phyloP scores from a whole-genome alignment of 176 grass and related monocot species.

The Tuctoria greenei region DNA sequence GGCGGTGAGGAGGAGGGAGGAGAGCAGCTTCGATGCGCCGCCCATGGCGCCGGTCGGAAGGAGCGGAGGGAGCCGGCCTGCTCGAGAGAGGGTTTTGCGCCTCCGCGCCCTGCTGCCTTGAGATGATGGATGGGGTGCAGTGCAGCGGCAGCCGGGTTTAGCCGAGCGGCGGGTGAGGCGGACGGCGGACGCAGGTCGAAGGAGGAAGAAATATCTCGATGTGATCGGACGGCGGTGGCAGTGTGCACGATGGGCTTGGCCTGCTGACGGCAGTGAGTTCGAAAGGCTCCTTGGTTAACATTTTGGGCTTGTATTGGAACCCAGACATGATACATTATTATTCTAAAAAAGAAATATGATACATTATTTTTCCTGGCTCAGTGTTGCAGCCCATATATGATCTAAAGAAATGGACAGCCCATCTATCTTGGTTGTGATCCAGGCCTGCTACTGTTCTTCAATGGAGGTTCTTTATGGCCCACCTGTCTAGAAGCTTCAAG shows the following conservation, averaged over 20 bases:
- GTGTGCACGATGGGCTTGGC: too few species aligned
- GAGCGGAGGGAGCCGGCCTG: not conserved
- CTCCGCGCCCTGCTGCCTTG: not conserved
- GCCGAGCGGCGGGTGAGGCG: slow-evolving; percentile 4
- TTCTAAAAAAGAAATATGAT: too few species aligned
- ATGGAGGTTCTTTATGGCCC: too few species aligned
- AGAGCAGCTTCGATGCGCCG: slow-evolving; percentile 64
- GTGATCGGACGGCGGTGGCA: slow-evolving; percentile 32
- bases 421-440: not conserved
- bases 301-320: too few species aligned
- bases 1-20: slow-evolving; percentile 57
- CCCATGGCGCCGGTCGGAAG: slow-evolving; percentile 51
- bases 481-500: too few species aligned
- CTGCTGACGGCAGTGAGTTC: too few species aligned
- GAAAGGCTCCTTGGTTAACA: too few species aligned
- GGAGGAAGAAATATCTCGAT: slow-evolving; percentile 42
- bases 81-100: slow-evolving; percentile 16
- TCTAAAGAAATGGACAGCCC: too few species aligned
- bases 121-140: not conserved
- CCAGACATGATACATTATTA: too few species aligned
- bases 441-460: not conserved
- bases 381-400: too few species aligned
- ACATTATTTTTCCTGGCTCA: too few species aligned
- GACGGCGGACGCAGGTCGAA: slow-evolving; percentile 4
- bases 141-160: slow-evolving; percentile 9